Evolutionary conservation across 208 protist genomes (phyloP).

Genomic region (Trypanosoma caninum): DNA sequence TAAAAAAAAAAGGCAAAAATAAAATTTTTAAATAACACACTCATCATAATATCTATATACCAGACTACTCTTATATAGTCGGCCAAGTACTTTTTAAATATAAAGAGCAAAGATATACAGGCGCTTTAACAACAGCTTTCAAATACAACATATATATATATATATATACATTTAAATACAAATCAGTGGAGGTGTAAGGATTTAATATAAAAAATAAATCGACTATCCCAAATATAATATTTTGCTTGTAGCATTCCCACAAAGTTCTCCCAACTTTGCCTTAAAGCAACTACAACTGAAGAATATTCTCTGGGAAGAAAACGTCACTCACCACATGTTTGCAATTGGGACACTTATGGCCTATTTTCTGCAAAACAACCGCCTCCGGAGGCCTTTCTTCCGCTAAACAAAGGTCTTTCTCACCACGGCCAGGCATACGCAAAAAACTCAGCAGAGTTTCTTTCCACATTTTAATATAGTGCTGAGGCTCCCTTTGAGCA

Average conservation of each 20-base stretch:
- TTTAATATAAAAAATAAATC: background rate
- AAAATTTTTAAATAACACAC: too few relatives aligned
- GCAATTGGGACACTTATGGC: constrained; percentile 32
- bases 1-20: too few relatives aligned
- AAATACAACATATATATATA: background rate
- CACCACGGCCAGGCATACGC: background rate
- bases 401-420: background rate
- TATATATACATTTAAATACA: background rate
- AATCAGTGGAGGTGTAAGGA: background rate
- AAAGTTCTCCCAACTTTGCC: background rate
- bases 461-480: background rate
- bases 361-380: constrained; percentile 21
- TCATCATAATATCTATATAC: too few relatives aligned
- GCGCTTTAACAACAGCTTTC: background rate
- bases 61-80: too few relatives aligned
- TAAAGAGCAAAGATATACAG: background rate
- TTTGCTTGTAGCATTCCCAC: background rate
- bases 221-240: background rate
- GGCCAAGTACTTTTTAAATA: too few relatives aligned
- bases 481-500: background rate
- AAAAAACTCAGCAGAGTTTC: constrained; percentile 6
- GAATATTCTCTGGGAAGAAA: constrained; percentile 27
- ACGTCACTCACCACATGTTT: constrained; percentile 19
- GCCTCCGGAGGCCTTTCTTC: constrained; percentile 3
- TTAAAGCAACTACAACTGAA: constrained; percentile 23